Evolutionary conservation across 306 rosid species (phyloP).

Genomic region (Comarum palustre): DNA sequence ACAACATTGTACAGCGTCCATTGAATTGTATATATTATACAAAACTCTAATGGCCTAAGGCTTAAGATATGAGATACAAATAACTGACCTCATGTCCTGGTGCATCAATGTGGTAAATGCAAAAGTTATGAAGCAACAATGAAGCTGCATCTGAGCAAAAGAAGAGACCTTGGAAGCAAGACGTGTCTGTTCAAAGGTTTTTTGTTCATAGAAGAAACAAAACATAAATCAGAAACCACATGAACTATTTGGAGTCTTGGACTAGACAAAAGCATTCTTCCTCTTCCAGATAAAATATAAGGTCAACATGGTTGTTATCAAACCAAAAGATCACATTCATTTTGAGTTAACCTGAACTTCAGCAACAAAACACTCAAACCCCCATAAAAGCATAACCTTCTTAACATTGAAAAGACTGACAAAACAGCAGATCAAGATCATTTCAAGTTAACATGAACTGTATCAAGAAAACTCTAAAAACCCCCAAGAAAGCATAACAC

Average conservation of each 20-base stretch:
- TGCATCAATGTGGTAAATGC: constrained; percentile 86
- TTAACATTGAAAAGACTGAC: background rate
- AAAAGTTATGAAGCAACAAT: constrained; percentile 79
- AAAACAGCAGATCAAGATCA: background rate
- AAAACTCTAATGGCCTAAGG: background rate
- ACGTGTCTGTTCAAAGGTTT: constrained; percentile 43
- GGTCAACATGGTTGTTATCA: background rate
- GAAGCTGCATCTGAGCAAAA: constrained; percentile 79
- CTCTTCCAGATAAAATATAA: background rate
- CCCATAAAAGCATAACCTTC: background rate
- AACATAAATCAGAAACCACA: background rate
- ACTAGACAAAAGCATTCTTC: background rate
- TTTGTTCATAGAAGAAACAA: background rate
- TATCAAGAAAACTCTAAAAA: background rate
- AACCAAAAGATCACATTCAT: background rate
- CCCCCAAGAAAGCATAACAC: background rate
- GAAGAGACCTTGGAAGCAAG: constrained; percentile 79
- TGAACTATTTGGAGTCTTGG: background rate
- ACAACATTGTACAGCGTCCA: background rate
- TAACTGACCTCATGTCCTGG: constrained; percentile 89
- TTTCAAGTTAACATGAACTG: background rate
- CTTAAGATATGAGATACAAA: constrained; percentile 5
- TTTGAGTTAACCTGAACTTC: background rate
- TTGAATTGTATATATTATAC: background rate
- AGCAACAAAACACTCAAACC: background rate